Percentiles rank a stretch among this genome's conserved stretches.
Evolutionary conservation across 1,284 basidiomycete species (phyloP).

Genomic region (Irpex sp.): DNA sequence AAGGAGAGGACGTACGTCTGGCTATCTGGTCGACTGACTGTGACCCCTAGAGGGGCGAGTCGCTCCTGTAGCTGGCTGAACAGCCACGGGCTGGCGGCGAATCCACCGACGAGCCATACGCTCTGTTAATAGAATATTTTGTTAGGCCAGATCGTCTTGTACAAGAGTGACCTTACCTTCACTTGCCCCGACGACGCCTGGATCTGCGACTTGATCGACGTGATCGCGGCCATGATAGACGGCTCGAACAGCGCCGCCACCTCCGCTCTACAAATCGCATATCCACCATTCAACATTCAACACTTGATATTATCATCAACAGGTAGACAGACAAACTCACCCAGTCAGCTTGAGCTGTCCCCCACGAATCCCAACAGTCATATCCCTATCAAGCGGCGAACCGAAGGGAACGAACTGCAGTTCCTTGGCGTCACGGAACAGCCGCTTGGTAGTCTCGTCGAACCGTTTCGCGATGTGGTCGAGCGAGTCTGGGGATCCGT

Average conservation of each 20-base stretch:
- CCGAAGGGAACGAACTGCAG: conserved; percentile 72
- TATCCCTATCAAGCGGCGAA: conserved; percentile 73
- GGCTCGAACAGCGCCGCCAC: conserved; percentile 75
- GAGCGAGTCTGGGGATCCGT: conserved; percentile 61
- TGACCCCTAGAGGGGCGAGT: conserved; percentile 49
- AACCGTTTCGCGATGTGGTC: conserved; percentile 73
- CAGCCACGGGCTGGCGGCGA: conserved; percentile 76
- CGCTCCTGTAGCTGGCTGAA: conserved; percentile 70
- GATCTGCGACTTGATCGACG: conserved; percentile 68
- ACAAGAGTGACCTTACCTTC: conserved; percentile 37
- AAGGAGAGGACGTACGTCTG: conserved; percentile 52
- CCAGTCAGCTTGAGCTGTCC: conserved; percentile 71
- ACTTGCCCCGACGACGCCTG: conserved; percentile 62
- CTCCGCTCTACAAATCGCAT: conserved; percentile 39
- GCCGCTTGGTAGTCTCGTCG: conserved; percentile 76
- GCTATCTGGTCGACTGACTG: conserved; percentile 69
- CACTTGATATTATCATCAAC: no score
- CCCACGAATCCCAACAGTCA: conserved; percentile 59
- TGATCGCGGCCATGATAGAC: conserved; percentile 66
- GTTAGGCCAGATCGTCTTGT: neutral
- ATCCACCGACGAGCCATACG: conserved; percentile 77
- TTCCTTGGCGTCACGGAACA: conserved; percentile 66
- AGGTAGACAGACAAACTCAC: no score
- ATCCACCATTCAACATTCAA: no score
- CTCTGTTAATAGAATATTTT: conserved; percentile 36